Evolutionary conservation across 352 stramenopile species (phyloP), one percentile per base, ranked within the genome.

Genomic region (Pythium monospermum): DNA sequence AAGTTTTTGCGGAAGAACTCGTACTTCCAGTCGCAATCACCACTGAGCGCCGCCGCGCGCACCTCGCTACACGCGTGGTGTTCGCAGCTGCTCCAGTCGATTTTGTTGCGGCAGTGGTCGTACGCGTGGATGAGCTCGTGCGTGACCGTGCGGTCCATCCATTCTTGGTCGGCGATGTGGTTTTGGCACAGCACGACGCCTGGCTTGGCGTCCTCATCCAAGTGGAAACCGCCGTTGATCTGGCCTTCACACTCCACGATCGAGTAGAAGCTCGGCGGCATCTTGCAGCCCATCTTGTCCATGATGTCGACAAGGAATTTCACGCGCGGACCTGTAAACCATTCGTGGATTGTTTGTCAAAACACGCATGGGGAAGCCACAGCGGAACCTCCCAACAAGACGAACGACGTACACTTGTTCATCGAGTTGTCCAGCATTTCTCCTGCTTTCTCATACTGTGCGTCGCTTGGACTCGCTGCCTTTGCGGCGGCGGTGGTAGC

Each of bases 41-140:
- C 87, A 48, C 87, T 94, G 25, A 91, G 66, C 41, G 80, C 78
- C 32, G 83, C 82, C 16, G 83, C 80, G 16, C 81, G 77, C 27
- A 94, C 84, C 68, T 98, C 91, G 43, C 84, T 96, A 67, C 91
- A 98, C 18, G 91, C 89, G 58, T 95, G 77, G 55, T 97, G 87
- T 57, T 95, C 82, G 69, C 85, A 96, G 69, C 95, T 96, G 55
- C 77, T 82, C 84, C 86, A 97, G 68, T 98, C 80, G 42, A 97
- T 78, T 58, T 97, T 94, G 55, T 85, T 83, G 47, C 91, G 85
- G 68, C 89, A 97, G 66, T 96, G 83, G 61, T 98, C 91, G 55
- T 88, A 97, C 6, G 91, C 91, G 63, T 98, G 91, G 53, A 98
- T 91, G 49, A 98, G 71, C 66, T 98, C 91, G 54, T 98, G 91